A percentile compares a stretch with the other conserved stretches of the same genome.
phyloP scores from a whole-genome alignment of 1,284 basidiomycete species.

The Ustilago esculenta region DNA sequence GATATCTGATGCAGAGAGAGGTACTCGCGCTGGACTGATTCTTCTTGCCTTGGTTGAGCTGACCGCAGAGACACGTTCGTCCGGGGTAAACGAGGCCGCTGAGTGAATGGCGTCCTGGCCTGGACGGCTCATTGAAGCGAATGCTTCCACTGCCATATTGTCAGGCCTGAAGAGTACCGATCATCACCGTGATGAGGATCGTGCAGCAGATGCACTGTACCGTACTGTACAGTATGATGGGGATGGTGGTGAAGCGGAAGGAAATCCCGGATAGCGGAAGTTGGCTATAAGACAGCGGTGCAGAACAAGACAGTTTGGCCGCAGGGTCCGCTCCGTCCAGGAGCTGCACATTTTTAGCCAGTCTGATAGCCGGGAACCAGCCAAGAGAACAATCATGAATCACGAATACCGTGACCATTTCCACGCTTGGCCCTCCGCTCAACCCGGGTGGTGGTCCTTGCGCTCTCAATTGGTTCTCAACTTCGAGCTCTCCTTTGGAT shows the following conservation, averaged over 20 bases:
- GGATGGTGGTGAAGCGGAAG: conserved; percentile 3
- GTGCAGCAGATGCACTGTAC: too few relatives aligned
- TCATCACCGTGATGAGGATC: too few relatives aligned
- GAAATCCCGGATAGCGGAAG: neutral
- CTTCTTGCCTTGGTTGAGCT: neutral
- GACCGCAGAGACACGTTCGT: neutral
- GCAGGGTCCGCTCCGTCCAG: conserved; percentile 11
- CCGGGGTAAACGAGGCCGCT: neutral
- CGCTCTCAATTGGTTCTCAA: neutral
- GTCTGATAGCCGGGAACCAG: conserved; percentile 21
- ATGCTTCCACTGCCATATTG: conserved; percentile 10
- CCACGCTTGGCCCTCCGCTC: too few relatives aligned
- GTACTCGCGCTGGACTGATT: neutral
- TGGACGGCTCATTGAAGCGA: neutral
- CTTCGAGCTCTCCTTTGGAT: too few relatives aligned
- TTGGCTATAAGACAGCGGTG: neutral
- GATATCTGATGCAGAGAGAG: neutral
- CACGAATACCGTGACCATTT: too few relatives aligned
- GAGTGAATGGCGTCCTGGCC: neutral
- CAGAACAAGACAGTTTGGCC: neutral
- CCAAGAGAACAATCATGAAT: too few relatives aligned
- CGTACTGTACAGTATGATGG: too few relatives aligned
- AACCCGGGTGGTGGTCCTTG: too few relatives aligned
- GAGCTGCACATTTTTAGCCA: conserved; percentile 8
- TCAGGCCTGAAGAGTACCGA: neutral